Evolutionary conservation across 129 eudicot genomes (phyloP), one percentile per base, ranked within the genome.

Genomic region (Flaveria brownii): DNA sequence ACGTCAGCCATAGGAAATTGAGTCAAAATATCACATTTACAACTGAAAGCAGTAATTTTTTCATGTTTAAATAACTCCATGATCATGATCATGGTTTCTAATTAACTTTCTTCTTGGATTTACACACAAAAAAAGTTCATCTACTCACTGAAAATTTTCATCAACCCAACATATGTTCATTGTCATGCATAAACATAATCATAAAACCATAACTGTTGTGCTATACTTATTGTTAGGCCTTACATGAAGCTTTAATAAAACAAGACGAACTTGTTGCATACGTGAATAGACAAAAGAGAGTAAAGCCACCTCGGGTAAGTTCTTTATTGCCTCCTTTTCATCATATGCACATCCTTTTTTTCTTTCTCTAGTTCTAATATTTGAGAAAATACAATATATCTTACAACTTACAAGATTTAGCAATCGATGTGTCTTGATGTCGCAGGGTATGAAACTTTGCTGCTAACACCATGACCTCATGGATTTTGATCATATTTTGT

Each of bases 361-460:
- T 54, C 26, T 17, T 54, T 54, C 25, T 49, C 14, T 49, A 49
- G 41, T 36, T 49, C 54, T 49, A 49, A 11, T 49, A 54, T 17
- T 6, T 2, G 23, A 54, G 4, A 1, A 36, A 36, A 36, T 36
- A 36, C 41, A 36, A 36, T 36, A 5, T 0, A 36, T 36, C 5
- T 36, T 36, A 36, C 7, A 36, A 36, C 41, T 36, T 54, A 54
- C 61, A 54, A 16, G 2, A 54, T 54, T 17, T 36, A 36, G 41
- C 41, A 36, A 0, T 54, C 16, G 17, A 7, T 17, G 61, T 4
- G 25, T 41, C 54, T 68, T 16, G 28, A 33, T 68, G 72, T 67
- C 9, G n/a, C 72, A 67, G 72, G 72, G 72, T n/a, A 67, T 39
- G 72, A 67, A 6, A 67, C 26, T 41, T 67, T 67, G 52, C 9